Conservation (phyloP, 2,329 filamentous ascomycete species). For the Botrytis hyacinthi region DNA sequence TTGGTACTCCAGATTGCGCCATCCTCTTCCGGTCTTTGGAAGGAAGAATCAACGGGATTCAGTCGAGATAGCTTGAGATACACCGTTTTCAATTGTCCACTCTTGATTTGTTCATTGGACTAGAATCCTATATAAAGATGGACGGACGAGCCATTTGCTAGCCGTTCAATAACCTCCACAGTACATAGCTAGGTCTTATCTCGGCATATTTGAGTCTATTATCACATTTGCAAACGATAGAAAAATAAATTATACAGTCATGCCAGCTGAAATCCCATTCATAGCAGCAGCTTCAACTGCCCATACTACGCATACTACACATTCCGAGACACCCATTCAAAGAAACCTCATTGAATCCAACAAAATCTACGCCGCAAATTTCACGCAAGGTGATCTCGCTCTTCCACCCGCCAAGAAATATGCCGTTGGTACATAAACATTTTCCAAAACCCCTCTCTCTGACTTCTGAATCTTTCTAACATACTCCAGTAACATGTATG, state of each 20-base stretch:
- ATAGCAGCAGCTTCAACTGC: background rate
- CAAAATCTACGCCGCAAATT: conserved; percentile 54
- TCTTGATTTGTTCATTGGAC: background rate
- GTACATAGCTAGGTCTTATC: background rate
- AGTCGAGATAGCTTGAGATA: background rate
- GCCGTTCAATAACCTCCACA: background rate
- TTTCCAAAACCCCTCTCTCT: conserved; percentile 22
- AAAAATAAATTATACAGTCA: background rate
- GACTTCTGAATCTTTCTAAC: conserved; percentile 16
- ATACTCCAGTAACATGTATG: conserved; percentile 68
- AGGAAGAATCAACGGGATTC: background rate
- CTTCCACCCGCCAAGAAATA: conserved; percentile 71
- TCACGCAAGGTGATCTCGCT: conserved; percentile 64
- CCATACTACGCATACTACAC: conserved; percentile 22
- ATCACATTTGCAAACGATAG: background rate
- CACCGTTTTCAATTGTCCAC: background rate
- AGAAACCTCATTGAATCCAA: conserved; percentile 57
- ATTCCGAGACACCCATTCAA: conserved; percentile 45
- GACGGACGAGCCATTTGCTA: background rate
- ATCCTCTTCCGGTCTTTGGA: background rate
- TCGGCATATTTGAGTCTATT: too few species aligned
- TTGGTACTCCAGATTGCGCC: background rate
- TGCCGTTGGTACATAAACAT: conserved; percentile 52
- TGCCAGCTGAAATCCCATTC: background rate
- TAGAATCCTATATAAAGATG: background rate